Percentiles rank a stretch among this genome's conserved stretches.
Conservation (phyloP, 495 filamentous ascomycete genomes). For the Trichoderma orchidacearum region DNA sequence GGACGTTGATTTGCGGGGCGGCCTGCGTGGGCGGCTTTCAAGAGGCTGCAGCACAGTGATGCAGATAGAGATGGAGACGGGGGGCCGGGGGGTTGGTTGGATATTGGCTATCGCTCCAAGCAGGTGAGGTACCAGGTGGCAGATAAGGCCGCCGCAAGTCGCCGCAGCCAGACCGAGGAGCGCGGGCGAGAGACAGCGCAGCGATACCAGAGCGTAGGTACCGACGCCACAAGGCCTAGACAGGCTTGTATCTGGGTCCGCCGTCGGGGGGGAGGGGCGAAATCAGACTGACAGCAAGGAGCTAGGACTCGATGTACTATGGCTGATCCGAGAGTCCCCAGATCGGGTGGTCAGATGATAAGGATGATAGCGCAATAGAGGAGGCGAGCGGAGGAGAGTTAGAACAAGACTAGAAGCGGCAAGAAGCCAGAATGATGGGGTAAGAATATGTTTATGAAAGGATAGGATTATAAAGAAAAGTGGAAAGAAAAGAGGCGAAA, state of each 20-base stretch:
- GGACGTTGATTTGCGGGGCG: neutral
- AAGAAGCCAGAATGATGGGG: conserved; percentile 4
- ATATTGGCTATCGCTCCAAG: neutral
- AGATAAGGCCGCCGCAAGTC: neutral
- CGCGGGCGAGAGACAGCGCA: too few species aligned
- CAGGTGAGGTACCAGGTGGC: neutral
- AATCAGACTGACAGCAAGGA: neutral
- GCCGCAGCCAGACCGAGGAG: neutral
- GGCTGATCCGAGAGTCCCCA: neutral
- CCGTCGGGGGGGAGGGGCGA: neutral
- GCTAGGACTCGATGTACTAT: neutral
- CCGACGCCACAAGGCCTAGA: neutral
- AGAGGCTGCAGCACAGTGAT: neutral
- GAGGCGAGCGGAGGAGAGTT: conserved; percentile 3
- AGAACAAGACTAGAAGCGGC: conserved; percentile 10
- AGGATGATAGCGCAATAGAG: neutral
- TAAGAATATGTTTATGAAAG: conserved; percentile 6
- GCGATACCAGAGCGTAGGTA: neutral
- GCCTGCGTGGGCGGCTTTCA: neutral
- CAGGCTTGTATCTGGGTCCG: neutral
- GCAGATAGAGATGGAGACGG: neutral
- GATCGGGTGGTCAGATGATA: conserved; percentile 2
- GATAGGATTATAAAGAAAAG: conserved; percentile 8
- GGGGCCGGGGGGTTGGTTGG: too few species aligned
- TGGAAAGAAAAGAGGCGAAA: neutral